Evolutionary conservation across 1,284 basidiomycete species (phyloP).

Genomic region (Meira nashicola): DNA sequence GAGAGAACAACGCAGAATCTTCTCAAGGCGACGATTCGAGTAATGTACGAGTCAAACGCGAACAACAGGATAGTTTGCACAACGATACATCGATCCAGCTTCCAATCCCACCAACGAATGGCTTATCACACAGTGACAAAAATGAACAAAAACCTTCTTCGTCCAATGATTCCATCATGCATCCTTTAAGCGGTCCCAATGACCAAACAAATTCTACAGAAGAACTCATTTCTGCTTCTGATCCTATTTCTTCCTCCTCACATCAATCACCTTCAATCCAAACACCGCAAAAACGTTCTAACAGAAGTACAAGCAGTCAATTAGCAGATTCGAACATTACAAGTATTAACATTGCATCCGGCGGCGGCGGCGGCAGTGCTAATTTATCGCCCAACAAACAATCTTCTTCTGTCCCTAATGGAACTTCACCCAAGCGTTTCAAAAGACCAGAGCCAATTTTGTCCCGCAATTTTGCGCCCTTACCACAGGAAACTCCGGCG

Average conservation of each 20-base stretch:
- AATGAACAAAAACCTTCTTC: not conserved
- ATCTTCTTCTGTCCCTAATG: not conserved
- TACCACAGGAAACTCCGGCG: slow-evolving; percentile 24
- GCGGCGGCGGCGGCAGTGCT: too few species aligned
- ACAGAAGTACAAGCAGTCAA: not conserved
- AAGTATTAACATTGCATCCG: not conserved
- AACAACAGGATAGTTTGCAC: not conserved
- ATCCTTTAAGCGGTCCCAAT: too few species aligned
- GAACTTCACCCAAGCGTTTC: slow-evolving; percentile 16
- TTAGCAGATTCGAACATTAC: not conserved
- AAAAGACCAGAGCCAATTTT: slow-evolving; percentile 26
- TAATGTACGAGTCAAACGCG: not conserved
- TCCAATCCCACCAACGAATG: too few species aligned
- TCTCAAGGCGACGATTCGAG: too few species aligned
- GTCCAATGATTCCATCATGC: too few species aligned
- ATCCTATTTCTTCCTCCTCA: not conserved
- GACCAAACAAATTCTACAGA: too few species aligned
- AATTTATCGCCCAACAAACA: too few species aligned
- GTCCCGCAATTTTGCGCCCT: slow-evolving; percentile 27
- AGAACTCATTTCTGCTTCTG: not conserved
- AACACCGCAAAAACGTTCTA: not conserved
- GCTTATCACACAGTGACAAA: too few species aligned
- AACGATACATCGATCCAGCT: not conserved
- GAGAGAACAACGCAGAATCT: too few species aligned
- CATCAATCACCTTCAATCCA: too few species aligned